A percentile compares a stretch with the other conserved stretches of the same genome.
Evolutionary conservation across 2,329 filamentous ascomycete genomes (phyloP).

Genomic region (Onygenales sp.): DNA sequence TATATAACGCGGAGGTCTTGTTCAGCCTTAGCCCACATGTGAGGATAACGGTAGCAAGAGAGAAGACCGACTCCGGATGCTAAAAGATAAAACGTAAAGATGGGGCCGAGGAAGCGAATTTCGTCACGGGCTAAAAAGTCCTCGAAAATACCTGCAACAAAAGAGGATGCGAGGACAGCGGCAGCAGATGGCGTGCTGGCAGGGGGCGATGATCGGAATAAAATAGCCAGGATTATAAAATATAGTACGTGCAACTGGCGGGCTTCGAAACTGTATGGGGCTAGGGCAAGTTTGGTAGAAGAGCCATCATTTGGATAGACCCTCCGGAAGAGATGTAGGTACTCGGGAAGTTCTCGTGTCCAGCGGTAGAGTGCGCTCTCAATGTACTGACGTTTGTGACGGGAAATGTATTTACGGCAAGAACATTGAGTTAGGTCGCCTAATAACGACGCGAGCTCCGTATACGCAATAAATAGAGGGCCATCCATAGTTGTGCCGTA

Average conservation of each 20-base stretch:
- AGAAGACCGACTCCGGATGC: constrained; percentile 30
- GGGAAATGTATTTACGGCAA: constrained; percentile 18
- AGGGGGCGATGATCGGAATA: constrained; percentile 25
- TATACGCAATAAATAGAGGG: constrained; percentile 30
- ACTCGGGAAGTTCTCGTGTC: constrained; percentile 25
- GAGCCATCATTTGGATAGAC: constrained; percentile 6
- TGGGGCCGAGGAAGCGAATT: constrained; percentile 32
- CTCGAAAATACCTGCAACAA: constrained; percentile 35
- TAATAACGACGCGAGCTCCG: constrained; percentile 31
- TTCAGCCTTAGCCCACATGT: constrained; percentile 14
- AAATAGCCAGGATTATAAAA: constrained; percentile 31
- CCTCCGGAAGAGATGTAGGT: constrained; percentile 16
- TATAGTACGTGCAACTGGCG: constrained; percentile 31
- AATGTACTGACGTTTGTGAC: constrained; percentile 15
- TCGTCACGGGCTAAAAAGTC: constrained; percentile 36
- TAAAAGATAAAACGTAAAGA: constrained; percentile 36
- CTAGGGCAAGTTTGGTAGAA: constrained; percentile 8
- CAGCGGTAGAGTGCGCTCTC: constrained; percentile 25
- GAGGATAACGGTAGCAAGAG: constrained; percentile 23
- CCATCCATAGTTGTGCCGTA: constrained; percentile 18
- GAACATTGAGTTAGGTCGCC: constrained; percentile 19
- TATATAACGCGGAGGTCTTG: constrained; percentile 17
- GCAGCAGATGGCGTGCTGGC: constrained; percentile 25
- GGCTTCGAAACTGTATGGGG: constrained; percentile 28
- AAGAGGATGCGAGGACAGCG: constrained; percentile 33